Conservation (phyloP, 495 filamentous ascomycete genomes). For the Tirmania nivea region DNA sequence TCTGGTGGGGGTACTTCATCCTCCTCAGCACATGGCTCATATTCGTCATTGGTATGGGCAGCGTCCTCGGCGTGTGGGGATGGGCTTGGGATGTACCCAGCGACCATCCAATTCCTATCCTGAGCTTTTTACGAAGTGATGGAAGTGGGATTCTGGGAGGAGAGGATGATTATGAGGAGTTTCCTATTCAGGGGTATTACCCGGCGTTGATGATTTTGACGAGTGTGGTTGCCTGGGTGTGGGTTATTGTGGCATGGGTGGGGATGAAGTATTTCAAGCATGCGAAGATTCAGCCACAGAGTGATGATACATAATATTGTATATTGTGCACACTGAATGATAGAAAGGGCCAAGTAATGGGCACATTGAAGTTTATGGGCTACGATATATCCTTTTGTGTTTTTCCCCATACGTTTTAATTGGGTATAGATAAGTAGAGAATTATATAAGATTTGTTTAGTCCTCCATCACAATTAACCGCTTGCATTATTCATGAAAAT, state of each 20-base stretch:
- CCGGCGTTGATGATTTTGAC: constrained; percentile 82
- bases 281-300: constrained; percentile 47
- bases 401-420: no score
- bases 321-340: no score
- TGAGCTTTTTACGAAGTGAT: not conserved
- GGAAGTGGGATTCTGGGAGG: constrained; percentile 41
- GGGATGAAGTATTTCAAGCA: constrained; percentile 99
- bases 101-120: constrained; percentile 3
- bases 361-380: no score
- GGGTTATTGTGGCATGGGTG: constrained; percentile 90
- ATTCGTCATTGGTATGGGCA: constrained; percentile 88
- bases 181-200: constrained; percentile 94
- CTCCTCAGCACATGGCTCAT: constrained; percentile 77
- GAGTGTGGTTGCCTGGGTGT: constrained; percentile 93
- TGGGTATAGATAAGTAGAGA: no score
- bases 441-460: no score
- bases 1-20: constrained; percentile 92
- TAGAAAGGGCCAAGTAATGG: no score
- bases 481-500: no score
- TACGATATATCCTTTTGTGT: no score
- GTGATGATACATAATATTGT: not conserved
- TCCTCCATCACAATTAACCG: no score
- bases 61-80: constrained; percentile 90
- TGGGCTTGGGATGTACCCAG: constrained; percentile 89
- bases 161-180: constrained; percentile 45